Evolutionary conservation across 306 rosid species (phyloP).

Genomic region (Argentina anserina): DNA sequence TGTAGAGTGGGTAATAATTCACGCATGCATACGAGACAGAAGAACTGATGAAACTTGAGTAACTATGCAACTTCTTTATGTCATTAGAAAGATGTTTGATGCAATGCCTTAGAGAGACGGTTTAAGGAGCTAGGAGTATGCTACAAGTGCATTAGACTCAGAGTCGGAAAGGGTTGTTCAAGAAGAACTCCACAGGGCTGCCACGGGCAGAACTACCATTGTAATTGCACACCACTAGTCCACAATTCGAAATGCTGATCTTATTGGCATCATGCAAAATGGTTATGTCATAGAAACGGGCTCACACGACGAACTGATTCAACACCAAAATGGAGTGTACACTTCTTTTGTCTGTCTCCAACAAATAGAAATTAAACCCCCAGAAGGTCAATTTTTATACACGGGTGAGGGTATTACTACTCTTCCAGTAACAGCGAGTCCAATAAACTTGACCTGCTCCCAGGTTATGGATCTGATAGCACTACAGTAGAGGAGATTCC

Average conservation of each 20-base stretch:
- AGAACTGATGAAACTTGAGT: background rate
- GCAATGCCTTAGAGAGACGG: background rate
- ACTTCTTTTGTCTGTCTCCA: constrained; percentile 27
- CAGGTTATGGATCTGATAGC: background rate
- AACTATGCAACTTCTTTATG: no score
- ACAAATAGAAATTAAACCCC: background rate
- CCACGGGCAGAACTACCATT: constrained; percentile 46
- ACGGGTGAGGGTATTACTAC: background rate
- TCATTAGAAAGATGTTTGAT: background rate
- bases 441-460: background rate
- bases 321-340: constrained; percentile 22
- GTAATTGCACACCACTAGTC: constrained; percentile 58
- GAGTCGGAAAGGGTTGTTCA: constrained; percentile 57
- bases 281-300: constrained; percentile 37
- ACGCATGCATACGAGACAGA: background rate
- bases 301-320: constrained; percentile 31
- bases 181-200: constrained; percentile 43
- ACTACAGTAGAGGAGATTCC: background rate
- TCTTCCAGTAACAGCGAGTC: background rate
- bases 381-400: background rate
- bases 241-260: constrained; percentile 45
- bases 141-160: constrained; percentile 63
- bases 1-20: background rate
- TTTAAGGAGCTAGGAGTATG: constrained; percentile 17
- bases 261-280: constrained; percentile 29